These are phyloP conservation scores for Camelina sativa DNA, from an alignment of 345 rosid genomes.

Conservation along the genomic window DNA sequence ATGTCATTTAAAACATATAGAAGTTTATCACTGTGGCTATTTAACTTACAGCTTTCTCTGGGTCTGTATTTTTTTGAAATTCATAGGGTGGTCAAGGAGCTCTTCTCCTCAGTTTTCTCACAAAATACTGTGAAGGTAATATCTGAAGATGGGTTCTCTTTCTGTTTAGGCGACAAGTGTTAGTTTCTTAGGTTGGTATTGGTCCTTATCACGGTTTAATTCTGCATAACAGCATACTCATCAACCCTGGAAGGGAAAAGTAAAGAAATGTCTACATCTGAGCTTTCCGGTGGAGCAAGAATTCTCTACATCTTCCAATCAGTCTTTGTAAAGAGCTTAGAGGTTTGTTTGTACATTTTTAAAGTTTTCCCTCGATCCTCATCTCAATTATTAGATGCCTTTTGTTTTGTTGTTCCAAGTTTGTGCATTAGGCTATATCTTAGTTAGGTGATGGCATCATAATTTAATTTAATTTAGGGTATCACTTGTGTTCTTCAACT, in stretches of 20 bases:
- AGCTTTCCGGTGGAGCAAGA: constrained; percentile 94
- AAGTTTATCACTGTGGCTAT: background rate
- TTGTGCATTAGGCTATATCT: constrained; percentile 17
- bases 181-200: constrained; percentile 8
- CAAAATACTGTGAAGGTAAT: constrained; percentile 86
- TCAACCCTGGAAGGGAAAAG: constrained; percentile 90
- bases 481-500: constrained; percentile 2
- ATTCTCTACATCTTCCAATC: constrained; percentile 90
- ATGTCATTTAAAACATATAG: background rate
- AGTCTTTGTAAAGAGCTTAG: constrained; percentile 86
- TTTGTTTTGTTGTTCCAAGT: constrained; percentile 7
- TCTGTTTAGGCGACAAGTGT: background rate
- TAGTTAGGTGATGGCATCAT: constrained; percentile 5
- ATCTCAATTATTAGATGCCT: constrained; percentile 2
- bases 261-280: constrained; percentile 91
- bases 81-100: constrained; percentile 91
- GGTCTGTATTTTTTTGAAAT: constrained; percentile 18
- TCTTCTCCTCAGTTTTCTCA: constrained; percentile 78
- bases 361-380: background rate
- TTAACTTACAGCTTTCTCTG: constrained; percentile 12
- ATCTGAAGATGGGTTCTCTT: constrained; percentile 15
- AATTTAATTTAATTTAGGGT: background rate
- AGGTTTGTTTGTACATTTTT: constrained; percentile 56
- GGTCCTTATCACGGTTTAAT: constrained; percentile 8
- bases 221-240: constrained; percentile 70